A percentile compares a stretch with the other conserved stretches of the same genome.
phyloP scores from a whole-genome alignment of 2,329 filamentous ascomycete species.

The Phoma herbarum region DNA sequence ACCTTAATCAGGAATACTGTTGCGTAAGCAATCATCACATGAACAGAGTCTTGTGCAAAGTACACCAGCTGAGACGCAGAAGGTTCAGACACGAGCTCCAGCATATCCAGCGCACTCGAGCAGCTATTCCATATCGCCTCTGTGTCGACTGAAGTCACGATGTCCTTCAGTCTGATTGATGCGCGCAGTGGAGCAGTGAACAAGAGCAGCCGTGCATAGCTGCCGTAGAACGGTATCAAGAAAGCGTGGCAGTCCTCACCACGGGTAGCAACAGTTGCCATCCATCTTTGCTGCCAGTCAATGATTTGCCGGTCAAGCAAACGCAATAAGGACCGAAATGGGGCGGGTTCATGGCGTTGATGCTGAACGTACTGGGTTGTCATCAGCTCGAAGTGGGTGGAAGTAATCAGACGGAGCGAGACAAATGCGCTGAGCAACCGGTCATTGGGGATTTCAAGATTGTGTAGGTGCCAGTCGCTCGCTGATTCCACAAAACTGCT shows the following conservation, averaged over 20 bases:
- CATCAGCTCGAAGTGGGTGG: conserved; percentile 1
- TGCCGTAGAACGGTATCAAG: conserved; percentile 22
- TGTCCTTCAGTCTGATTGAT: conserved; percentile 12
- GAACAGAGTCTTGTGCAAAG: conserved; percentile 24
- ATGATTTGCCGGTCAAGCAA: conserved; percentile 10
- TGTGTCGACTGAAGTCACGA: conserved; percentile 17
- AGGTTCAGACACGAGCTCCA: conserved; percentile 10
- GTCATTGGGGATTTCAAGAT: conserved; percentile 17
- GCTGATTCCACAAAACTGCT: conserved; percentile 11
- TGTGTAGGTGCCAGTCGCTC: conserved; percentile 6
- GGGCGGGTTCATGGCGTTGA: conserved; percentile 1
- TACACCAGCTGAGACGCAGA: conserved; percentile 13
- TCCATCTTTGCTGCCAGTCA: conserved; percentile 9
- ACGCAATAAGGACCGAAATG: conserved; percentile 3
- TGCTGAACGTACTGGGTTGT: not conserved
- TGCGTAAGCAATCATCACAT: conserved; percentile 25
- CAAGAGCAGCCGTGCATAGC: conserved; percentile 17
- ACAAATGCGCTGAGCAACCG: conserved; percentile 22
- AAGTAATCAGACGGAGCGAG: conserved; percentile 9
- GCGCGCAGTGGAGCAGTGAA: conserved; percentile 16
- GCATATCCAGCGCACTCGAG: conserved; percentile 17
- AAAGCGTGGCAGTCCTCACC: conserved; percentile 17
- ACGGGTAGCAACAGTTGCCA: not conserved
- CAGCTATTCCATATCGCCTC: conserved; percentile 24
- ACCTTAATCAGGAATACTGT: conserved; percentile 25